Evolutionary conservation across 163 green algal genomes (phyloP), one percentile per base, ranked within the genome.

Genomic region (Chlamydomonas reinhardtii): DNA sequence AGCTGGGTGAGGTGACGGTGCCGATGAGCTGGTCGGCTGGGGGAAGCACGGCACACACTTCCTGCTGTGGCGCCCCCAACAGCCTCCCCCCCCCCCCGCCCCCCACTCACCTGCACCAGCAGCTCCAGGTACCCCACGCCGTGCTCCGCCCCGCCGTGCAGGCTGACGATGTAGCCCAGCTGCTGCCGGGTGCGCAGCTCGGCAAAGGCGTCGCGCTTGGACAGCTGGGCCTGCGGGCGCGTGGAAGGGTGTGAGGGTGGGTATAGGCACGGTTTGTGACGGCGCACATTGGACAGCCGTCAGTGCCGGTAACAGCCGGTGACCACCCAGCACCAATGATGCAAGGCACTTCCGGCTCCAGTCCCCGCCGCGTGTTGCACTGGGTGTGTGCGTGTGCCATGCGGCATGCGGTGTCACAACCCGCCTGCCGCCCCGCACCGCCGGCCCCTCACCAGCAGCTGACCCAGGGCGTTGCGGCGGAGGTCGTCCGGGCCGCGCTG

Each of bases 171-270:
- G 89, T 98, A 98, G 15, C 95, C 94, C 61, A 97, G 90, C 91
- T 96, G 95, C 90, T 98, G 91, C 74, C 94, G 85, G 0, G 96
- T 98, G 77, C 97, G 90, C 90, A 99, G 93, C 78, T 92, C 80
- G 86, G 97, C 87, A 92, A 98, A 99, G 17, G 94, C 96, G 17
- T 98, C 95, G 2, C 94, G 81, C 88, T 96, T 95, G 32, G 86
- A 85, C 66, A 97, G 89, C 62, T 65, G 59, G 12, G 19, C 48
- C 48, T 65, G 59, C 22, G 5, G 59, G 59, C 4, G 59, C 4
- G 59, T 4, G 59, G 24, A 22, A 0, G 17, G 59, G 59, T 2
- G 59, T 14, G 17, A 22, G 59, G 59, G 59, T n/a, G 59, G 24
- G 59, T 4, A 19, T 9, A 6, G 56, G 56, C 12, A 15, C 8